Evolutionary conservation across 1,139 yeast species (phyloP), one percentile per base, ranked within the genome.

Genomic region (Arxiozyma telluris): DNA sequence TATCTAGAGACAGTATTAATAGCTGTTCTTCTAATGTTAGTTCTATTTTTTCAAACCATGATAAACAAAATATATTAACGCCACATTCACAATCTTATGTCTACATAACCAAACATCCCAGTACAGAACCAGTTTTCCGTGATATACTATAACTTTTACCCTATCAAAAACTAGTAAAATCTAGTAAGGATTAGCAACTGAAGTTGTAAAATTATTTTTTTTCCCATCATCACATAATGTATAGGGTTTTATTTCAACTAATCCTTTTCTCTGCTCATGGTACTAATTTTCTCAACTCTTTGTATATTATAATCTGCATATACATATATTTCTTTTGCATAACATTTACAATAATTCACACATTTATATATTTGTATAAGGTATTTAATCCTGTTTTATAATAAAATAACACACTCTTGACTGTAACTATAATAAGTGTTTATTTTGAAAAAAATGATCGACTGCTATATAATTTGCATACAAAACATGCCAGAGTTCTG

Each of bases 381-480:
- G 18, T 44, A 44, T 44, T 23, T 6, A 18, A 23, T 25, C 17
- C 20, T 23, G 23, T 23, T 44, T 44, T 22, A 21, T 21, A 44
- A 22, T 17, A 4, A 4, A 44, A 44, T 44, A 44, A 25, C 23
- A 23, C 21, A 34, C 23, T 42, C 1, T 27, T 27, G 8, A 21
- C 18, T 22, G 27, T 42, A 42, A 48, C 41, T 38, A 22, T 41
- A 39, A 48, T 39, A 48, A 41, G 44, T n/a, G 18, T 30, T 41
- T 47, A 45, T 23, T 18, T 27, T 20, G 22, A 23, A 34, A 34
- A 45, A 20, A 17, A 46, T 34, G 43, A 46, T 46, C 39, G 30
- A 38, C 21, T 38, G 27, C 6, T 51, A 51, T 34, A 51, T 23
- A 34, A 22, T 23, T 20, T 47, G 27, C 47, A 30, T 51, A 47